Conservation (phyloP, 192 early-diverging fungal species). For the Paraglomus occultum region DNA sequence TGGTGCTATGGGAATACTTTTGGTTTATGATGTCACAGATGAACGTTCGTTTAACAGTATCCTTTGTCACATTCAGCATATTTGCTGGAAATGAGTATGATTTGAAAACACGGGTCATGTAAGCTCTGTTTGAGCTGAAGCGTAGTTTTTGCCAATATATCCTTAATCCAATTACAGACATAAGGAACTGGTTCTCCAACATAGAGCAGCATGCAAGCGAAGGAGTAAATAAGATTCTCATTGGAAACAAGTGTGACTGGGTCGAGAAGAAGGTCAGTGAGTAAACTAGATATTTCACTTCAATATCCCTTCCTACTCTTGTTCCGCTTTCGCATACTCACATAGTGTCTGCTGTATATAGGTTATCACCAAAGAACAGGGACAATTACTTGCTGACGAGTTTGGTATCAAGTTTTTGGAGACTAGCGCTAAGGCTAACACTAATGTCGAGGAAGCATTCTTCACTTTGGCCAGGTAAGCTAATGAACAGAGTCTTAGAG, state of each 20-base stretch:
- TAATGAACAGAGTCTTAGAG: background rate
- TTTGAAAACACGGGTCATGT: background rate
- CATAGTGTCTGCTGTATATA: constrained; percentile 35
- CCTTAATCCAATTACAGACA: constrained; percentile 58
- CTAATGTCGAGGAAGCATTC: constrained; percentile 96
- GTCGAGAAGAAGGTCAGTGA: constrained; percentile 80
- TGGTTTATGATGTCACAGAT: constrained; percentile 98
- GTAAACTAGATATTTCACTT: background rate
- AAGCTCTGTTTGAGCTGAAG: background rate
- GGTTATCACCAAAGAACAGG: constrained; percentile 94
- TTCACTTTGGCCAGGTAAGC: constrained; percentile 85
- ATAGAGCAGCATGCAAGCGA: constrained; percentile 99
- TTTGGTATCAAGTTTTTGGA: constrained; percentile 95
- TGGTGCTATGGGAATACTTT: constrained; percentile 98
- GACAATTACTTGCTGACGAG: constrained; percentile 92
- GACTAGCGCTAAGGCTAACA: constrained; percentile 98
- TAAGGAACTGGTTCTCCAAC: constrained; percentile 99
- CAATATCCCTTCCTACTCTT: background rate
- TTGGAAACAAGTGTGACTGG: constrained; percentile 99
- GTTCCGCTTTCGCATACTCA: background rate
- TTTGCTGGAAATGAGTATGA: background rate
- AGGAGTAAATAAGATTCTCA: constrained; percentile 97
- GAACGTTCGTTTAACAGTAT: constrained; percentile 96
- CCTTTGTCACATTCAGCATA: background rate
- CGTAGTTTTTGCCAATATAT: constrained; percentile 2